These are phyloP conservation scores for Sonneratia alba DNA, from an alignment of 345 rosid species.

Conservation along the genomic window DNA sequence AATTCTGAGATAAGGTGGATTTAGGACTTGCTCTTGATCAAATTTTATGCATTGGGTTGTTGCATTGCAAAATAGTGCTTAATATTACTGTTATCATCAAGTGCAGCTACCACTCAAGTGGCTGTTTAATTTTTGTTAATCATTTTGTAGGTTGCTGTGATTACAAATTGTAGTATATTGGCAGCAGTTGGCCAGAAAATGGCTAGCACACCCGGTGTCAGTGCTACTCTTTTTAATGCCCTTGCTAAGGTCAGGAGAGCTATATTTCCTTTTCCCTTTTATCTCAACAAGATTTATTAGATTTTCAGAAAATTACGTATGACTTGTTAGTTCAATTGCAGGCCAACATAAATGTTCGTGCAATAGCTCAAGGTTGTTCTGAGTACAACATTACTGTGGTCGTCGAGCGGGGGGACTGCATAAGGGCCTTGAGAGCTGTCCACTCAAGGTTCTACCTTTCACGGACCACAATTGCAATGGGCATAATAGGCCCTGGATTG, in stretches of 20 bases:
- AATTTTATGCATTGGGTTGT: neutral
- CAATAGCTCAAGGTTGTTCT: conserved; percentile 99
- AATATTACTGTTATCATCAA: conserved; percentile 7
- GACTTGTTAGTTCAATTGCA: conserved; percentile 22
- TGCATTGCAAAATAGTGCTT: neutral
- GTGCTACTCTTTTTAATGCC: conserved; percentile 95
- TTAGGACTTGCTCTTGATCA: neutral
- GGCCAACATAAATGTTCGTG: conserved; percentile 95
- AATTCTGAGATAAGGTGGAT: neutral
- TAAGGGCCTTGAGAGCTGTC: conserved; percentile 89
- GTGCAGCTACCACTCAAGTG: neutral
- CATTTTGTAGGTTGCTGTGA: conserved; percentile 57
- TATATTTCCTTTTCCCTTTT: neutral
- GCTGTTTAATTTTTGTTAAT: neutral
- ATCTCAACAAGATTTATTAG: neutral
- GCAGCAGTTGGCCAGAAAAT: conserved; percentile 98
- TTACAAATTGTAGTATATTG: conserved; percentile 89
- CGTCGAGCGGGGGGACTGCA: conserved; percentile 80
- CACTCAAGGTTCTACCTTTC: conserved; percentile 96
- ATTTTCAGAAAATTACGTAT: neutral
- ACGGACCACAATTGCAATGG: conserved; percentile 86
- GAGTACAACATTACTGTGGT: conserved; percentile 94
- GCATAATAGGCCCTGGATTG: conserved; percentile 93
- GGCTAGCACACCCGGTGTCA: conserved; percentile 99
- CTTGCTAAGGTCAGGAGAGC: conserved; percentile 62